Base-by-base conservation (phyloP, 2,329 filamentous ascomycete species). In the Cytospora chrysosperma region DNA sequence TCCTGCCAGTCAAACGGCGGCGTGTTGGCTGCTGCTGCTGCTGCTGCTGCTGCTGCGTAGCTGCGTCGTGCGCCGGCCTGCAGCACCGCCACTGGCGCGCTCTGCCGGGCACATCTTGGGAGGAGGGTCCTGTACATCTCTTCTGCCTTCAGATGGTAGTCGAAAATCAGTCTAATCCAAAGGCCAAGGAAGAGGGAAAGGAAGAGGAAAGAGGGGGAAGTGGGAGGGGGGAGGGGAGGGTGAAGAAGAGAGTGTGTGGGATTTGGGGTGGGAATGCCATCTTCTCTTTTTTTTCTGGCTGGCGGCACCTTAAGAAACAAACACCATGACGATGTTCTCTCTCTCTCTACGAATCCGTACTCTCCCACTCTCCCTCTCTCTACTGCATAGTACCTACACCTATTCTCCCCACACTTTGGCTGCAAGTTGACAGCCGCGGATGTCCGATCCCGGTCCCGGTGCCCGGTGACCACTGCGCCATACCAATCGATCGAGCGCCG, bases 1-100 rank as follows among this genome's bases (percentile, higher is more conserved):
- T 99, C 95, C 75, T 95, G 85, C 94, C 95, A 99, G 75, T 96
- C 88, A 75, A 97, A 98, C 24, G 70, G 68, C 13, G 73, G 68
- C n/a, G 62, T 61, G 8, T 70, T 60, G 13, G 70, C 67, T 10
- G 73, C 70, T n/a, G 74, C 70, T 67, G 72, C 63, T 4, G 65
- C 60, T n/a, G 70, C 67, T 10, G 73, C 70, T n/a, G 74, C 70
- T 67, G 72, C 63, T 4, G 65, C 60, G 7, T 67, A 67, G 62
- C 43, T 62, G 50, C 65, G 56, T 27, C 61, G 56, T 54, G 64
- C 59, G 55, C 49, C 47, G 58, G 55, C 65, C n/a, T 56, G 62
- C 59, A 65, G 26, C 26, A 34, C n/a, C n/a, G n/a, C n/a, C n/a
- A n/a, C 49, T 15, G 59, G 59, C 24, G 60, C 63, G 28, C 55